Conservation (phyloP, 2,329 filamentous ascomycete genomes). For the Pseudohalonectria lignicola region DNA sequence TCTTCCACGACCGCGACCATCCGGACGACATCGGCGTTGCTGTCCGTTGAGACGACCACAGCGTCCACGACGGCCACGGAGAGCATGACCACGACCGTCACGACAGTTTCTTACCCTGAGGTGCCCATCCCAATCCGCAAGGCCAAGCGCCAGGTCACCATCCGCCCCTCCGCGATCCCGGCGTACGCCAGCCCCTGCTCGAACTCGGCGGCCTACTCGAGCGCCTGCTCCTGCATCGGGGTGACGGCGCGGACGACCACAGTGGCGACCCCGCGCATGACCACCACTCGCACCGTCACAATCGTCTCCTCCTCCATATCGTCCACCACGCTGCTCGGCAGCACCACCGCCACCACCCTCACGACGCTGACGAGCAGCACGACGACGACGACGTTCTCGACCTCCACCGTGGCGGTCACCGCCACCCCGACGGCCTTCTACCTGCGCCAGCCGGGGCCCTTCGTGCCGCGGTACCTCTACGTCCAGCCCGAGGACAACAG, state of each 20-base stretch:
- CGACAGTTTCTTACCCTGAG: no score
- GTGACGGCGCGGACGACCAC: not conserved
- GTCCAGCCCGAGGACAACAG: no score
- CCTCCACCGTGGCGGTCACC: no score
- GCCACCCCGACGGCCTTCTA: no score
- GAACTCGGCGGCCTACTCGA: slow-evolving; percentile 1
- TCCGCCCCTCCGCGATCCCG: not conserved
- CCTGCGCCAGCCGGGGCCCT: no score
- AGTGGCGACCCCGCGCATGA: not conserved
- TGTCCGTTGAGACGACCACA: not conserved
- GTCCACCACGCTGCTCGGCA: not conserved
- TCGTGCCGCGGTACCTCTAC: no score
- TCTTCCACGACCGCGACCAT: slow-evolving; percentile 1
- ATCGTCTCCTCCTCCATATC: not conserved
- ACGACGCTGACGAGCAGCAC: not conserved
- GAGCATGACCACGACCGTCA: not conserved
- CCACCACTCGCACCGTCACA: not conserved
- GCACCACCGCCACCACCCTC: not conserved
- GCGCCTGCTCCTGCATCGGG: slow-evolving; percentile 1
- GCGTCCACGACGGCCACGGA: no score
- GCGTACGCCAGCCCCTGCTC: slow-evolving; percentile 1
- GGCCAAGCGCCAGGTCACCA: not conserved
- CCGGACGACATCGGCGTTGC: not conserved
- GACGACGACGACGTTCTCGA: no score
- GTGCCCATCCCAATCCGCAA: no score